Base-by-base conservation (phyloP, 805 yeast genomes). In the Wickerhamiella galacta region DNA sequence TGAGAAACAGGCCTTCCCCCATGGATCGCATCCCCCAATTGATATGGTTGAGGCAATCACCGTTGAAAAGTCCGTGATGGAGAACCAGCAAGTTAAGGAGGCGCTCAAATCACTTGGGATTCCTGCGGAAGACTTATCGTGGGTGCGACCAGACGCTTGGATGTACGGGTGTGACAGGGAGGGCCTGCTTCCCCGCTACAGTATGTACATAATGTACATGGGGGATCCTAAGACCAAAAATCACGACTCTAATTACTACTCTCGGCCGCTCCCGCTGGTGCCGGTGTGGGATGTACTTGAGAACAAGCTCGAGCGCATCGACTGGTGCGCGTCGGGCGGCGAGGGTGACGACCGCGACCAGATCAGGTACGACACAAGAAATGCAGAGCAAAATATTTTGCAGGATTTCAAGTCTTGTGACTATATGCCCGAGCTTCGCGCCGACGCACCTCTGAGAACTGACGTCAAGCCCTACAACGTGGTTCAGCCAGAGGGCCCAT, bases 1-100 rank as follows among this genome's bases (percentile, higher is more conserved):
- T 52, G 65, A 75, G 47, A 66, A 65, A 50, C 61, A 57, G 38
- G 55, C 56, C 35, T 61, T 71, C 39, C 72, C 76, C 26, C 62
- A 66, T 47, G 82, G 80, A 32, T 63, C 63, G 34, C 66, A 70
- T 39, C 87, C 83, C 39, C 90, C 92, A 14, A 51, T 75, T 37
- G 66, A 77, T 46, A 75, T 75, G 26, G 79, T 68, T 24, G 48
- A 45, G 36, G 32, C 37, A 17, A 39, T 33, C 15, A 16, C n/a
- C 4, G 12, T 39, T 5, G 45, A 39, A 33, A 30, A 16, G 18
- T 18, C 34, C 25, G 36, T 45, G 40, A 28, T 41, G 39, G 70
- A 77, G 54, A 95, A 90, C 56, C 95, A 96, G n/a, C 95, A 85
- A 60, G 78, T 87, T 37, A 80, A 77, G 35, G 66, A 73, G 32